phyloP scores from a whole-genome alignment of 1,284 basidiomycete species.

The Phellinidium pouzarii region DNA sequence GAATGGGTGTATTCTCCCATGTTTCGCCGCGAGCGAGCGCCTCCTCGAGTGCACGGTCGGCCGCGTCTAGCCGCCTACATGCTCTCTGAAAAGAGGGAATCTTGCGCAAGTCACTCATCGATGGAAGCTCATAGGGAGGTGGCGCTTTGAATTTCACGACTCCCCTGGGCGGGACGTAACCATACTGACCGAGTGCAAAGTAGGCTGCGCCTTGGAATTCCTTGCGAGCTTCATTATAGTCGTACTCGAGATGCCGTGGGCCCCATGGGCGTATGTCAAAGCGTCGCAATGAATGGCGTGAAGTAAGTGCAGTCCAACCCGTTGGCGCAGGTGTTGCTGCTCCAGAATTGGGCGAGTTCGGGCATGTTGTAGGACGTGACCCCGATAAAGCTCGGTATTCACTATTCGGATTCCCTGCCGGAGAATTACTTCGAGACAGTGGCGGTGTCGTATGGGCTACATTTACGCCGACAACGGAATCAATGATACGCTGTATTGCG shows the following conservation, averaged over 20 bases:
- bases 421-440: conserved; percentile 6
- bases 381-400: conserved; percentile 4
- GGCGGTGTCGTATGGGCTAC: conserved; percentile 11
- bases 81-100: conserved; percentile 13
- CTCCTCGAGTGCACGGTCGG: conserved; percentile 16
- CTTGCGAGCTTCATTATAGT: conserved; percentile 16
- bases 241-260: conserved; percentile 17
- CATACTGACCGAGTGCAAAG: conserved; percentile 17
- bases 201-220: conserved; percentile 17
- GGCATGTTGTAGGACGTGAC: conserved; percentile 6
- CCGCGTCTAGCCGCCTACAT: conserved; percentile 10
- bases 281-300: conserved; percentile 13
- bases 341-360: conserved; percentile 5
- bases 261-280: conserved; percentile 17
- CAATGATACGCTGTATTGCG: conserved; percentile 11
- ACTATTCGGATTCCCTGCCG: neutral
- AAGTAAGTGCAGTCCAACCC: conserved; percentile 12
- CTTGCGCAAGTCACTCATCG: conserved; percentile 15
- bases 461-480: conserved; percentile 12
- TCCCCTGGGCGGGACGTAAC: conserved; percentile 13
- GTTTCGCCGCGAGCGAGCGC: conserved; percentile 12
- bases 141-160: conserved; percentile 4
- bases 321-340: conserved; percentile 1
- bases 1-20: conserved; percentile 17
- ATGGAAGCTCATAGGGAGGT: conserved; percentile 10